phyloP scores from a whole-genome alignment of 352 stramenopile genomes.

The Globisporangium polare region DNA sequence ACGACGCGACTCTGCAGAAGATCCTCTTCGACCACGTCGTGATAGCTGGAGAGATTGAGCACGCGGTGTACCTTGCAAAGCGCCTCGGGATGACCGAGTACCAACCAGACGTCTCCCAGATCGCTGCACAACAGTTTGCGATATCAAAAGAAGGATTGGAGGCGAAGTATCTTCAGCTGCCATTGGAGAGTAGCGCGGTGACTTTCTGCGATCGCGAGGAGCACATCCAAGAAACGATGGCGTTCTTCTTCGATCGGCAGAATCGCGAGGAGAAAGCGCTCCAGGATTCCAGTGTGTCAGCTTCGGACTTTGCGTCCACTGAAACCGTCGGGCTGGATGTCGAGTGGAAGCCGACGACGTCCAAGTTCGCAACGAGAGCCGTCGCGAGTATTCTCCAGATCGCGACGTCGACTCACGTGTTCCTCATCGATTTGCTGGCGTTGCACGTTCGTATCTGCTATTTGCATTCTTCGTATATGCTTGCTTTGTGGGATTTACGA shows the following conservation, averaged over 20 bases:
- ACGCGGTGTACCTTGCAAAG: conserved; percentile 29
- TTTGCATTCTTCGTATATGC: neutral
- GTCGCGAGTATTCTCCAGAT: conserved; percentile 67
- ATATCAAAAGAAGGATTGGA: conserved; percentile 2
- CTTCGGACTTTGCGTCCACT: too few species aligned
- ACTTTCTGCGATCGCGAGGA: conserved; percentile 42
- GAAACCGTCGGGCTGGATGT: conserved; percentile 54
- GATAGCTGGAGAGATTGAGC: conserved; percentile 23
- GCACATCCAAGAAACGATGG: conserved; percentile 18
- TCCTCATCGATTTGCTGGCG: conserved; percentile 53
- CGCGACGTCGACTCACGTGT: conserved; percentile 34
- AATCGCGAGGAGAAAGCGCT: neutral
- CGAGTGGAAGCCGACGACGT: conserved; percentile 52
- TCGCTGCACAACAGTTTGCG: conserved; percentile 11
- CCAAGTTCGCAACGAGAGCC: conserved; percentile 22
- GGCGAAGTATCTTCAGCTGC: conserved; percentile 26
- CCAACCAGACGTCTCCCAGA: conserved; percentile 19
- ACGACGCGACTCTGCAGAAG: conserved; percentile 40
- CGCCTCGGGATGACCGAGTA: conserved; percentile 39
- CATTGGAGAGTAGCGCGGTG: conserved; percentile 19
- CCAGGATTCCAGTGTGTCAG: neutral
- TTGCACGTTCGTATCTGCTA: conserved; percentile 39
- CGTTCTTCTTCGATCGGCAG: conserved; percentile 23
- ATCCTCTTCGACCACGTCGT: conserved; percentile 47
- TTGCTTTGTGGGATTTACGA: too few species aligned